Base-by-base conservation (phyloP, 129 eudicot genomes). In the Centaurea solstitialis region DNA sequence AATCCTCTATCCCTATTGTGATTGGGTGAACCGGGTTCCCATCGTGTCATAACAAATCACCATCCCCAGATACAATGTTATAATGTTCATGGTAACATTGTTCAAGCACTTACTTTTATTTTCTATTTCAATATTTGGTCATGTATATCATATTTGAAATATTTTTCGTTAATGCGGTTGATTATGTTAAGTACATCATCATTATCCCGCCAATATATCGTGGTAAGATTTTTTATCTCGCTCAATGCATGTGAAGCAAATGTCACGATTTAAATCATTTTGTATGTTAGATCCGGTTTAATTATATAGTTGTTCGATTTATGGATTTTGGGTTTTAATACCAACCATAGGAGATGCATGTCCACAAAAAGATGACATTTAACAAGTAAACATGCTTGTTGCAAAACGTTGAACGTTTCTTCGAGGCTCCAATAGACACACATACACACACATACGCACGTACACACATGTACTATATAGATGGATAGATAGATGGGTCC, bases 181-280 rank as follows among this genome's bases (percentile, higher is more conserved):
- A 47, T 84, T 37, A 73, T 82, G 78, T 71, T 88, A 75, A 85
- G 72, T 71, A 57, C 53, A 70, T 78, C 28, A 86, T 78, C 53
- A 81, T 87, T 77, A 61, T 85, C 61, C 45, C 85, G 69, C 85
- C 84, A 8, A 39, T 90, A 62, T 53, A 71, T 87, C 57, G 73
- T 87, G 88, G 82, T 75, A 18, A 83, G 83, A 87, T 85, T 88
- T 88, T 33, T 85, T 82, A 12, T 81, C 90, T 35, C 41, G 53
- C 83, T 67, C 89, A 79, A 38, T 80, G 81, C 6, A 82, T 82
- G 73, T 85, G 87, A 86, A 33, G 79, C 68, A 23, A 90, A 77
- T 89, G 89, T 89, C 64, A 38, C 20, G 43, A 7, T 15, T 53
- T 5, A 17, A 53, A 53, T 53, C 21, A 53, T 17, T 53, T 17